These are phyloP conservation scores for Diutina scorzettiae DNA, from an alignment of 1,139 yeast genomes.

Conservation along the genomic window DNA sequence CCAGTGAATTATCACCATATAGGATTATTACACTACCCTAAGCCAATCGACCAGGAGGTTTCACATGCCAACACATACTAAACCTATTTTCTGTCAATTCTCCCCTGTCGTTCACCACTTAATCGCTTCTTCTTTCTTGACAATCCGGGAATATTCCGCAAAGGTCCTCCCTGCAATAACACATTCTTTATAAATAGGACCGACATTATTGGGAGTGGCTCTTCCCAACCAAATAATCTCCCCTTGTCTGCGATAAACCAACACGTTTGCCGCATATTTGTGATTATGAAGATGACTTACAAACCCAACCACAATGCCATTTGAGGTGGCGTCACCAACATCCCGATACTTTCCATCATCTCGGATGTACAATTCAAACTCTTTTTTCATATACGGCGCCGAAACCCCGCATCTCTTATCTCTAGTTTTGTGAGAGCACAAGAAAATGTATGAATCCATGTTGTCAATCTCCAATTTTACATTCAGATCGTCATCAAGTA, in stretches of 20 bases:
- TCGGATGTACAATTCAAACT: slow-evolving; percentile 61
- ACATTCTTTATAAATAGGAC: slow-evolving; percentile 65
- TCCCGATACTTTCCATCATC: slow-evolving; percentile 66
- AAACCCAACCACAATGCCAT: slow-evolving; percentile 59
- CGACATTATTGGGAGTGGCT: slow-evolving; percentile 65
- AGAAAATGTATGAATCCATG: slow-evolving; percentile 47
- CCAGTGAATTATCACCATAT: no score
- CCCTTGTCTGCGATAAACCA: slow-evolving; percentile 62
- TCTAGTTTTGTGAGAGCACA: slow-evolving; percentile 84
- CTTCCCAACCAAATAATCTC: slow-evolving; percentile 83
- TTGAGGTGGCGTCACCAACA: slow-evolving; percentile 54
- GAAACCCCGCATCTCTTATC: slow-evolving; percentile 91
- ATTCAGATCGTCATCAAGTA: background rate
- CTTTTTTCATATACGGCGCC: slow-evolving; percentile 83
- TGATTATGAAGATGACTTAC: slow-evolving; percentile 93
- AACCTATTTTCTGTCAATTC: no score
- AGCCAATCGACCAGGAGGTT: no score
- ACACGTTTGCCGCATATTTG: slow-evolving; percentile 81
- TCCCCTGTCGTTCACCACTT: slow-evolving; percentile 49
- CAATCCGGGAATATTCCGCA: slow-evolving; percentile 58
- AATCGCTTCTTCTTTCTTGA: slow-evolving; percentile 39
- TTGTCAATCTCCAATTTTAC: slow-evolving; percentile 14
- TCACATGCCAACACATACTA: no score
- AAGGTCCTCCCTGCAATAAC: slow-evolving; percentile 53
- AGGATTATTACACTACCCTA: no score